Evolutionary conservation across 768 basidiomycete genomes (phyloP).

Genomic region (Mycena maculata): DNA sequence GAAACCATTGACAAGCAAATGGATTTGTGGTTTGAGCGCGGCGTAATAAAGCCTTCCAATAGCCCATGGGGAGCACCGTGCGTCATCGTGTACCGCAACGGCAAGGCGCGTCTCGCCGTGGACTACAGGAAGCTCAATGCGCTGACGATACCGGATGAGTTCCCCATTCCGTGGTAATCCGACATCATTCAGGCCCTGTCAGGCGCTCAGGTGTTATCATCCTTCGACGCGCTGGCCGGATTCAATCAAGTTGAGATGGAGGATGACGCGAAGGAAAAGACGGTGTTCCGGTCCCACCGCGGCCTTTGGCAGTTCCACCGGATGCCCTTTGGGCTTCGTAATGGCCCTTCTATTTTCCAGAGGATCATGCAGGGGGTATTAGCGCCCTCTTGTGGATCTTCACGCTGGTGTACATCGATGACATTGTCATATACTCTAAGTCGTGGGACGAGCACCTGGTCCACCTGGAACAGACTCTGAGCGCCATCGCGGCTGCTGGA

Average conservation of each 20-base stretch:
- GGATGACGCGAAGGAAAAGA: too few species aligned
- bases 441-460: slow-evolving; percentile 20
- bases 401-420: slow-evolving; percentile 39
- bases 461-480: too few species aligned
- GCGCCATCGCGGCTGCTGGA: too few species aligned
- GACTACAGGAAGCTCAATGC: slow-evolving; percentile 42
- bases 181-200: too few species aligned
- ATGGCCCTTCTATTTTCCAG: slow-evolving; percentile 24
- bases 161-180: too few species aligned
- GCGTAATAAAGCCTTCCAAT: slow-evolving; percentile 44
- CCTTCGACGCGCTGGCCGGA: too few species aligned
- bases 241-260: too few species aligned
- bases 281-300: too few species aligned
- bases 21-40: slow-evolving; percentile 42
- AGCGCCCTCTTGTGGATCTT: slow-evolving; percentile 6
- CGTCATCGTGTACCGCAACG: slow-evolving; percentile 50
- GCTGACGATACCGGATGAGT: too few species aligned
- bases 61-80: slow-evolving; percentile 37
- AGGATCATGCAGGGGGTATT: slow-evolving; percentile 9
- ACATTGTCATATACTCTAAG: slow-evolving; percentile 37
- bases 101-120: slow-evolving; percentile 49
- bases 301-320: too few species aligned
- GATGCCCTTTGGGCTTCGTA: too few species aligned
- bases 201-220: too few species aligned
- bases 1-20: slow-evolving; percentile 44